Conservation (phyloP, 768 basidiomycete genomes). For the Xerocomus potaroensis region DNA sequence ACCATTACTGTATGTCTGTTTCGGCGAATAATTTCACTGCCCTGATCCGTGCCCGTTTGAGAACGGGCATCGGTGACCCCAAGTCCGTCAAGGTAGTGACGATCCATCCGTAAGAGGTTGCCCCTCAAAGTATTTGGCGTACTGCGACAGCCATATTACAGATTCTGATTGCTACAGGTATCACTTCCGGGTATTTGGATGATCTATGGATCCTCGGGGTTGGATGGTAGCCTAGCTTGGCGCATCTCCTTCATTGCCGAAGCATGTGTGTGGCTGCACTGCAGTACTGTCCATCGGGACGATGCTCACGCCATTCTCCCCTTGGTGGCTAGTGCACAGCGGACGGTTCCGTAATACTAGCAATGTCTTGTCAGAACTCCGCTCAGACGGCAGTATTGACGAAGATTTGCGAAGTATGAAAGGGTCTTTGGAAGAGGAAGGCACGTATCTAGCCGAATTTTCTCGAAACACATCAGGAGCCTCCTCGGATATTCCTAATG, state of each 20-base stretch:
- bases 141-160: conserved; percentile 39
- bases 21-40: conserved; percentile 32
- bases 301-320: conserved; percentile 19
- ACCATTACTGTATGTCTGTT: conserved; percentile 37
- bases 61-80: conserved; percentile 46
- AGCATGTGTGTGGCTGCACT: conserved; percentile 21
- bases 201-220: conserved; percentile 22
- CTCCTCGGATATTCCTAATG: conserved; percentile 41
- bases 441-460: conserved; percentile 20
- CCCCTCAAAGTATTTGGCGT: conserved; percentile 40
- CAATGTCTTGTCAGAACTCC: conserved; percentile 23
- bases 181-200: conserved; percentile 34
- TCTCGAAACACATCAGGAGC: conserved; percentile 33
- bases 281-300: conserved; percentile 18
- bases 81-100: conserved; percentile 41
- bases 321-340: conserved; percentile 30
- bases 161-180: conserved; percentile 41
- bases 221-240: conserved; percentile 25
- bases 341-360: conserved; percentile 32
- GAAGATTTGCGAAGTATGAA: conserved; percentile 19
- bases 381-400: conserved; percentile 12
- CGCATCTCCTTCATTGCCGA: conserved; percentile 26
- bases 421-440: conserved; percentile 23
- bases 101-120: conserved; percentile 39
- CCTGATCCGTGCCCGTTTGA: conserved; percentile 41